Evolutionary conservation across 257 asterid species (phyloP).

Genomic region (Ilex asprella): DNA sequence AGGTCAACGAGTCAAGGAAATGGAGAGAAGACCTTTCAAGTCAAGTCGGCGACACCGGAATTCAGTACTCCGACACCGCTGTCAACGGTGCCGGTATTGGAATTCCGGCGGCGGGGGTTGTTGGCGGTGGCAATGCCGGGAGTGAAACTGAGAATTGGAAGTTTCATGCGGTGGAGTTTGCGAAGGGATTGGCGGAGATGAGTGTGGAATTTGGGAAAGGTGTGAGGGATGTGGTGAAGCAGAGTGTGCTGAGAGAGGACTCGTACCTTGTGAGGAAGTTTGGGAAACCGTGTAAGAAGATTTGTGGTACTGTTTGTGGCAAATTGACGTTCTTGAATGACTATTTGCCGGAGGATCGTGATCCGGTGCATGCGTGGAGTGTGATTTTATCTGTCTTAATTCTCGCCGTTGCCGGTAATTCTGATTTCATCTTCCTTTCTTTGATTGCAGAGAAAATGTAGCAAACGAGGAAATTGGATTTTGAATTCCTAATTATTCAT

Average conservation of each 20-base stretch:
- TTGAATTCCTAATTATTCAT: too few species aligned
- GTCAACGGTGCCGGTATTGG: slow-evolving; percentile 4
- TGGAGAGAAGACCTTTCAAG: slow-evolving; percentile 20
- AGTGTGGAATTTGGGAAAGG: slow-evolving; percentile 88
- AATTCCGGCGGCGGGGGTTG: background rate
- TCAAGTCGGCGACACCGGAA: slow-evolving; percentile 13
- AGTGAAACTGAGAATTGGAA: slow-evolving; percentile 42
- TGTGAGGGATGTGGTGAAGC: slow-evolving; percentile 84
- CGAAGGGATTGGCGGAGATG: slow-evolving; percentile 92
- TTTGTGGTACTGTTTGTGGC: slow-evolving; percentile 8
- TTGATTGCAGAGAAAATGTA: background rate
- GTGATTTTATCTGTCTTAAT: slow-evolving; percentile 52
- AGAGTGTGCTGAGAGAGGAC: slow-evolving; percentile 74
- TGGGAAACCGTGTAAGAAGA: slow-evolving; percentile 49
- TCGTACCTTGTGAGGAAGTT: slow-evolving; percentile 63
- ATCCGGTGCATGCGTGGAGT: slow-evolving; percentile 80
- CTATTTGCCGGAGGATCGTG: slow-evolving; percentile 95
- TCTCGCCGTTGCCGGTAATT: slow-evolving; percentile 56
- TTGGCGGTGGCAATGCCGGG: slow-evolving; percentile 15
- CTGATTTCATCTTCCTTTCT: background rate
- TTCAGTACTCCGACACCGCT: slow-evolving; percentile 14
- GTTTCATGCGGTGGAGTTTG: slow-evolving; percentile 72
- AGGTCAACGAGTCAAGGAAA: slow-evolving; percentile 52
- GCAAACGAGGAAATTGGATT: too few species aligned
- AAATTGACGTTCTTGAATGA: slow-evolving; percentile 71